Percentiles rank a stretch among this genome's conserved stretches.
phyloP scores from a whole-genome alignment of 352 stramenopile genomes.

The Phytophthora citrophthora region DNA sequence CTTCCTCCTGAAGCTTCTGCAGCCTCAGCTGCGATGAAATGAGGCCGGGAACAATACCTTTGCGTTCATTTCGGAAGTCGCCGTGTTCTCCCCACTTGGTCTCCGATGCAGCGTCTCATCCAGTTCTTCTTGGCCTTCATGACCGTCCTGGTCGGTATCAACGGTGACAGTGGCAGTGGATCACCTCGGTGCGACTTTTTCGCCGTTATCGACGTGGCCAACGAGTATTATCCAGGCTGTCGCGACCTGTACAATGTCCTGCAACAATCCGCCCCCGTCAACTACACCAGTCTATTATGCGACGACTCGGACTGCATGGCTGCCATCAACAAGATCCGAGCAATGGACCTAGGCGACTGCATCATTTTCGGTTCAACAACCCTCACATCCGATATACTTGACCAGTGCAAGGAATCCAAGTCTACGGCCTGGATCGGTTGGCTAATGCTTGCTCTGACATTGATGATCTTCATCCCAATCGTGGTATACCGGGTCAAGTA shows the following conservation, averaged over 20 bases:
- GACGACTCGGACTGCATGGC: constrained; percentile 23
- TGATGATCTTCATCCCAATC: constrained; percentile 20
- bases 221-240: constrained; percentile 26
- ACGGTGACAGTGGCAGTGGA: not conserved
- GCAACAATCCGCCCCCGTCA: constrained; percentile 33
- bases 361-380: constrained; percentile 34
- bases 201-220: constrained; percentile 35
- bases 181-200: constrained; percentile 23
- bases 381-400: constrained; percentile 32
- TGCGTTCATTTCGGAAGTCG: constrained; percentile 15
- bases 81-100: not conserved
- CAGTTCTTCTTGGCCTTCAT: constrained; percentile 17
- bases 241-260: constrained; percentile 37
- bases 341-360: constrained; percentile 35
- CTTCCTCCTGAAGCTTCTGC: not conserved
- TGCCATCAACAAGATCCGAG: constrained; percentile 26
- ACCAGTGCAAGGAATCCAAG: constrained; percentile 21
- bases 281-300: constrained; percentile 28
- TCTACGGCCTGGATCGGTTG: constrained; percentile 12
- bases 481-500: constrained; percentile 15
- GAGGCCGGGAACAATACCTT: not conserved
- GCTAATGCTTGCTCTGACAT: constrained; percentile 7
- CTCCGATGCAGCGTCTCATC: constrained; percentile 19
- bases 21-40: constrained; percentile 5
- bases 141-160: constrained; percentile 1